Base-by-base conservation (phyloP, 2,329 filamentous ascomycete species). In the Trichoderma brevicompactum region DNA sequence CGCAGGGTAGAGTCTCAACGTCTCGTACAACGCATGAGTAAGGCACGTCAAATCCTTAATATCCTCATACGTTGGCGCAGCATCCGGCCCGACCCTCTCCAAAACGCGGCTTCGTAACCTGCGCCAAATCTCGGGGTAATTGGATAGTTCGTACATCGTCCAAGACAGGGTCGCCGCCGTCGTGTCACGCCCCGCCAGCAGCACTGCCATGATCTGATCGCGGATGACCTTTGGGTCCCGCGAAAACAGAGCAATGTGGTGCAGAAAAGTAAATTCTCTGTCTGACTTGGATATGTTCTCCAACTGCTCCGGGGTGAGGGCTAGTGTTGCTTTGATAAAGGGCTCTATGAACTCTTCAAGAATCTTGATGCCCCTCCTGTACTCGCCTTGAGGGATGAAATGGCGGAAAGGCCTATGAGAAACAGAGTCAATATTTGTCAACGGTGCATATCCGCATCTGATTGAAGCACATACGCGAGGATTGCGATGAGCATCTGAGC, bases 21-120 rank as follows among this genome's bases (percentile, higher is more conserved):
- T 91, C 79, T 96, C 92, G 77, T 92, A 89, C 71, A 96, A 83
- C 41, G 90, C 79, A 71, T 89, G 82, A 74, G 87, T 82, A 61
- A 96, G 84, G 75, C 94, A 96, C 71, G 90, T 90, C 92, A 97
- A 95, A 68, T 83, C 84, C 81, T 96, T 97, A 66, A 97, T 82
- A 74, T 97, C 87, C 12, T 87, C 84, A 75, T 96, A 97, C 0
- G 89, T 92, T 0, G 89, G 89, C 7, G 81, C 78, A 12, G 83
- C 78, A 7, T 85, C 79, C 2, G 84, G 76, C 0, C 93, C 93
- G 2, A 97, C 85, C 0, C 81, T 81, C 1, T 83, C 75, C 15
- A 88, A 76, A 71, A 97, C 92, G 75, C 96, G 91, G 15, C 80
- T 76, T 17, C 93, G 87, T 50, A 97, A 82, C 74, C 87, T 91